Conservation (phyloP, 2,329 filamentous ascomycete genomes). For the Aspergillus sp. region DNA sequence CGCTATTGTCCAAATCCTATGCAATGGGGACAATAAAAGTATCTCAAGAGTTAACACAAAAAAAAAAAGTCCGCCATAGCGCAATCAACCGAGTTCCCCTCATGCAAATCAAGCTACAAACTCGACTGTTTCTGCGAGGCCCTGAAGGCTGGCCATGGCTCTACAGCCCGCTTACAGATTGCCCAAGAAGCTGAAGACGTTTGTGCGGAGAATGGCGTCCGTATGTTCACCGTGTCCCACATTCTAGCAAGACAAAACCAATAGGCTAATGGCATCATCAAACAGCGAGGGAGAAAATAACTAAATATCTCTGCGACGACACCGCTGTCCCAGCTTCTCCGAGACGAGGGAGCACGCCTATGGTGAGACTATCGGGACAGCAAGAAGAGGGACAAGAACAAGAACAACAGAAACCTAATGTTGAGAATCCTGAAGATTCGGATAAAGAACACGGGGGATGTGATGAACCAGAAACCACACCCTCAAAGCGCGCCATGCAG, state of each 20-base stretch:
- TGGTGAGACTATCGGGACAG: constrained; percentile 1
- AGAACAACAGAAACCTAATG: no score
- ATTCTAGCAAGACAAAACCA: not conserved
- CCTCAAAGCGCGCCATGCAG: not conserved
- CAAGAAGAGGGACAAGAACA: not conserved
- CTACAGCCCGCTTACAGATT: not conserved
- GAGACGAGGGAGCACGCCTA: constrained; percentile 8
- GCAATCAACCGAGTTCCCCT: not conserved
- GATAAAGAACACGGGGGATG: no score
- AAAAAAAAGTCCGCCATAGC: constrained; percentile 10
- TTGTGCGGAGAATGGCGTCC: constrained; percentile 9
- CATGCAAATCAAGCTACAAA: constrained; percentile 11
- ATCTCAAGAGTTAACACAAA: not conserved
- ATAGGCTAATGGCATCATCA: not conserved
- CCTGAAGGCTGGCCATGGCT: not conserved
- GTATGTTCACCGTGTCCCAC: constrained; percentile 1
- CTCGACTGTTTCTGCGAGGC: constrained; percentile 17
- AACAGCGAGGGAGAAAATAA: constrained; percentile 8
- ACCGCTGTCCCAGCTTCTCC: constrained; percentile 6
- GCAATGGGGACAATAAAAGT: no score
- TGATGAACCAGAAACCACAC: not conserved
- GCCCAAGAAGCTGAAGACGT: not conserved
- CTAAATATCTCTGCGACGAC: constrained; percentile 14
- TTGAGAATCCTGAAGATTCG: not conserved
- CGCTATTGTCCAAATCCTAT: no score